Evolutionary conservation across 495 filamentous ascomycete species (phyloP), one percentile per base, ranked within the genome.

Genomic region (Viridothelium virens): DNA sequence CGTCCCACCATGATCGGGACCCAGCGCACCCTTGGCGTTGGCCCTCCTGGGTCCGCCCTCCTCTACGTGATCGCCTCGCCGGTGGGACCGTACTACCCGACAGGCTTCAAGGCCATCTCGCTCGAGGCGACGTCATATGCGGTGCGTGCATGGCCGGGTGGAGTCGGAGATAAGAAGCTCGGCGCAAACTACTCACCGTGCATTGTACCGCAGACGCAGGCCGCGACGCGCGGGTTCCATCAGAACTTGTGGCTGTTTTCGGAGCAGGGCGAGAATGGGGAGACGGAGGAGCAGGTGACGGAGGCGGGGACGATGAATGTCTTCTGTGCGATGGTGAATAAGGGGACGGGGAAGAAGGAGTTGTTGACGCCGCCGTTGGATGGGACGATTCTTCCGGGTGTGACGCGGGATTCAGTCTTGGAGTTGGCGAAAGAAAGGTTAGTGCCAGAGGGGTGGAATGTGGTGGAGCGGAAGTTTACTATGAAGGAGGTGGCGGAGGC

Each of bases 251-350:
- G 94, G 94, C 80, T 98, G 39, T 97, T 97, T 72, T 91, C 90
- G 39, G 87, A 93, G 68, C 91, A 96, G 77, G 91, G 96, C 70
- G 85, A 93, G 56, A 97, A 94, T 48, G 94, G 97, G 77, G 91
- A 68, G 64, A 61, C 61, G 64, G 91, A 97, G 78, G 91, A 96
- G 70, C 95, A 86, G 71, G 86, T 96, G 44, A 98, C 95, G 39
- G 94, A 98, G 78, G 94, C 94, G 39, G 94, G 94, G 65, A 96
- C 95, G 39, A 98, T 97, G 94, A 98, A 98, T 76, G 84, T 98
- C 67, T 98, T 97, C 73, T 84, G 88, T 9, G 90, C 89, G 12
- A 74, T 96, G 68, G 83, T 83, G 75, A 85, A 91, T 78, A 89
- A 89, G 80, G 83, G 89, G 72, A 91, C 88, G 31, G 94, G 93